These are phyloP conservation scores for Delonix regia DNA, from an alignment of 306 rosid genomes.

Conservation along the genomic window DNA sequence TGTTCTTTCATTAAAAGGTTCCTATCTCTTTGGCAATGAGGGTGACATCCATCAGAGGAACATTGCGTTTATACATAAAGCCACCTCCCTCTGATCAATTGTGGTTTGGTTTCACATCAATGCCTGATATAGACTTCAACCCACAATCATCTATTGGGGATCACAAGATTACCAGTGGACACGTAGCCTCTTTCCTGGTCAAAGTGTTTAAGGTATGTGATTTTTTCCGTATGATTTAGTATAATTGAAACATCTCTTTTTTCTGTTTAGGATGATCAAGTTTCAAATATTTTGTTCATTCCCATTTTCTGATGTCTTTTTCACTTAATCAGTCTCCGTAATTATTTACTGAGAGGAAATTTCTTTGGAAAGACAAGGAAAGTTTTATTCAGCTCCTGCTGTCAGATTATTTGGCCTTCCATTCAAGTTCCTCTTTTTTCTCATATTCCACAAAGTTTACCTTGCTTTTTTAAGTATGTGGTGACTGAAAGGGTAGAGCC, in stretches of 20 bases:
- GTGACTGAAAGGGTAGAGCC: not conserved
- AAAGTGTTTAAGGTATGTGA: constrained; percentile 79
- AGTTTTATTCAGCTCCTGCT: not conserved
- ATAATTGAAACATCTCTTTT: constrained; percentile 1
- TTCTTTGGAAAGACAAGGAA: not conserved
- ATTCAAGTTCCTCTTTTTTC: not conserved
- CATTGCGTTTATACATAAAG: constrained; percentile 86
- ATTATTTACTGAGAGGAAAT: not conserved
- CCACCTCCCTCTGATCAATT: constrained; percentile 97
- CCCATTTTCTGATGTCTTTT: not conserved
- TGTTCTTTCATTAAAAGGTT: constrained; percentile 61
- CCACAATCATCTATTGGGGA: constrained; percentile 89
- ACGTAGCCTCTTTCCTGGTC: constrained; percentile 56
- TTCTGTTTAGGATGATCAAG: not conserved
- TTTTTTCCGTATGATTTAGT: constrained; percentile 23
- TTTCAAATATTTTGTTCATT: constrained; percentile 21
- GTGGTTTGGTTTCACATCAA: constrained; percentile 90
- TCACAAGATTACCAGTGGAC: constrained; percentile 73
- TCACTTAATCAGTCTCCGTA: constrained; percentile 3
- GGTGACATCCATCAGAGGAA: constrained; percentile 78
- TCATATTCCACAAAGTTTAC: not conserved
- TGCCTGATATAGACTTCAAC: constrained; percentile 84
- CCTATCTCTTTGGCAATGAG: constrained; percentile 82
- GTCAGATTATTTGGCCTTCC: constrained; percentile 13
- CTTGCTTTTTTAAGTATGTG: not conserved